Percentiles rank a stretch among this genome's conserved stretches.
Evolutionary conservation across 176 grass and related monocot species (phyloP).

Genomic region (Musa troglodytarum): DNA sequence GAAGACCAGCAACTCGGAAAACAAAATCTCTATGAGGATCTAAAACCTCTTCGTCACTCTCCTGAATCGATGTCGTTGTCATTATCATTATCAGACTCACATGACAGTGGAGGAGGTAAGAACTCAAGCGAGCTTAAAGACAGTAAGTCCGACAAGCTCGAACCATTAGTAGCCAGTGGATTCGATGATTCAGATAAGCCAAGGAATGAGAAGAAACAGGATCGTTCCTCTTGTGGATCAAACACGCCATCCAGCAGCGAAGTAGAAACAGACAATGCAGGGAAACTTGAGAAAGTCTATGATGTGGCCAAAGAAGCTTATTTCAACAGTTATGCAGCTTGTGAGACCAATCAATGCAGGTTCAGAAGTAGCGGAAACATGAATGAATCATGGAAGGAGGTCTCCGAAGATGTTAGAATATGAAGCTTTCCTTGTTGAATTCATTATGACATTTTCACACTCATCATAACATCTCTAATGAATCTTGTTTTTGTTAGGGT

Average conservation of each 20-base stretch:
- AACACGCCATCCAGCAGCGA: conserved; percentile 87
- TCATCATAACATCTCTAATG: conserved; percentile 51
- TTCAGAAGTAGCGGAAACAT: conserved; percentile 65
- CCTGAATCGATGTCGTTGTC: conserved; percentile 5
- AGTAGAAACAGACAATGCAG: conserved; percentile 44
- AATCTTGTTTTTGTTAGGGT: conserved; percentile 60
- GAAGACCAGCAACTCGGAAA: conserved; percentile 28
- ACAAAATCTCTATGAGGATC: conserved; percentile 26
- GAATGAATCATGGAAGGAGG: conserved; percentile 76
- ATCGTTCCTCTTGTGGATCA: conserved; percentile 94
- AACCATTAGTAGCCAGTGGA: conserved; percentile 27
- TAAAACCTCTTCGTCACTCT: neutral
- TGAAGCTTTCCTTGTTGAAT: conserved; percentile 20
- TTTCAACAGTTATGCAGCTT: conserved; percentile 51
- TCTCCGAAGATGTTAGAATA: conserved; percentile 82
- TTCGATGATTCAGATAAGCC: conserved; percentile 29
- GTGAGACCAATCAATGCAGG: conserved; percentile 51
- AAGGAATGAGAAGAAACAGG: conserved; percentile 54
- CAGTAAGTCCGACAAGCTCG: conserved; percentile 26
- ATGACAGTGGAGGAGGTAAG: conserved; percentile 37
- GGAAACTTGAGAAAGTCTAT: conserved; percentile 34
- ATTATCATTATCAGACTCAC: conserved; percentile 35
- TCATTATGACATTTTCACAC: conserved; percentile 31
- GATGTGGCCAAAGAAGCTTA: conserved; percentile 37
- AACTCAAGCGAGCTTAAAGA: conserved; percentile 29